Conservation (phyloP, 352 stramenopile genomes). For the Phytopythium delawarense region DNA sequence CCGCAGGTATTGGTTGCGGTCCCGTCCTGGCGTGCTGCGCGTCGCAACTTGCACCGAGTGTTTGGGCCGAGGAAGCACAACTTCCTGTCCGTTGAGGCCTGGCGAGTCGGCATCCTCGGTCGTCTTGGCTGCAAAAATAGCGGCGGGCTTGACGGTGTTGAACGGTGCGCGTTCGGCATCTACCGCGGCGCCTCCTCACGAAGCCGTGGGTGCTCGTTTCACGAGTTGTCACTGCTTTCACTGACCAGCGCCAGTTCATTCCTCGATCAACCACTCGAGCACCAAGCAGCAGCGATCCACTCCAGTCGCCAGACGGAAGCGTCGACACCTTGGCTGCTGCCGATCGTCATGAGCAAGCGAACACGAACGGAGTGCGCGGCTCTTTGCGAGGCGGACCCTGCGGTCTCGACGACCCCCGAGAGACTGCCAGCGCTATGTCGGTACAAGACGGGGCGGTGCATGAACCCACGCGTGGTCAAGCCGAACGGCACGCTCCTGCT, state of each 20-base stretch:
- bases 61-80: neutral
- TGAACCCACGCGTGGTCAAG: slow-evolving; percentile 66
- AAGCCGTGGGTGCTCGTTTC: neutral
- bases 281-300: slow-evolving; percentile 1
- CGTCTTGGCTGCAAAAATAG: slow-evolving; percentile 3
- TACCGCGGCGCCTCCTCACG: neutral
- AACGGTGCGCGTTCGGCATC: neutral
- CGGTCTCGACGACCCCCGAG: neutral
- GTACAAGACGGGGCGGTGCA: slow-evolving; percentile 81
- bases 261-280: neutral
- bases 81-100: neutral
- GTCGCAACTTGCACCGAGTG: neutral
- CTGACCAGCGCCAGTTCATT: neutral
- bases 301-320: neutral
- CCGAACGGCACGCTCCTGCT: slow-evolving; percentile 67
- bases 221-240: neutral
- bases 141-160: neutral
- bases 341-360: slow-evolving; percentile 5
- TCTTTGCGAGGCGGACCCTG: neutral
- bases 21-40: too few species aligned
- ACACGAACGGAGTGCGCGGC: slow-evolving; percentile 1
- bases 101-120: neutral
- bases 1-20: neutral
- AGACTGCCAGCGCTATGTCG: slow-evolving; percentile 29
- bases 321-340: neutral